These are phyloP conservation scores for Sequoia sempervirens DNA, from an alignment of 75 land plant genomes.

Conservation along the genomic window DNA sequence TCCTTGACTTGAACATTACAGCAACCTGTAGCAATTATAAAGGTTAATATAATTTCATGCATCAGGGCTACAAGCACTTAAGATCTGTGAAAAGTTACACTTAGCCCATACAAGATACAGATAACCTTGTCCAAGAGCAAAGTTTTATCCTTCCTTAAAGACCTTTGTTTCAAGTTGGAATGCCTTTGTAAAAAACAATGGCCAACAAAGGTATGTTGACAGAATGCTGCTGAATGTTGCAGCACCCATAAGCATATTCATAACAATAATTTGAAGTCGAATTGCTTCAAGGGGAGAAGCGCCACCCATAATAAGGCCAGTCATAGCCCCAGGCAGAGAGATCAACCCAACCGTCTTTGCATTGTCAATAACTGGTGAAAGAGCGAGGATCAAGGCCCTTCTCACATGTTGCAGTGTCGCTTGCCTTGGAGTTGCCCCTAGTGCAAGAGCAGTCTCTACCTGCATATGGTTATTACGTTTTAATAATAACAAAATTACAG, in stretches of 20 bases:
- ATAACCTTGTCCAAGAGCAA: neutral
- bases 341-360: slow-evolving; percentile 94
- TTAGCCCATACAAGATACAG: neutral
- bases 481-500: neutral
- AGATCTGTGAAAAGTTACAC: neutral
- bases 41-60: neutral
- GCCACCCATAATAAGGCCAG: slow-evolving; percentile 95
- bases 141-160: slow-evolving; percentile 35
- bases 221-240: slow-evolving; percentile 86
- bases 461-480: slow-evolving; percentile 12
- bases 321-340: slow-evolving; percentile 93
- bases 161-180: slow-evolving; percentile 74
- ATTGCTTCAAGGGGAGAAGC: slow-evolving; percentile 93
- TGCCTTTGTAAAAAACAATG: slow-evolving; percentile 82
- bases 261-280: slow-evolving; percentile 87
- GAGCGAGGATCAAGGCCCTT: slow-evolving; percentile 68
- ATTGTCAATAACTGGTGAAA: slow-evolving; percentile 82
- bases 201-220: slow-evolving; percentile 87
- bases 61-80: neutral
- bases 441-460: slow-evolving; percentile 94
- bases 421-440: slow-evolving; percentile 91
- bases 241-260: slow-evolving; percentile 92
- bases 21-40: neutral
- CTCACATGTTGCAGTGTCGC: slow-evolving; percentile 75
- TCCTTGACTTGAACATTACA: neutral